Percentiles rank a stretch among this genome's conserved stretches.
phyloP scores from a whole-genome alignment of 805 yeast genomes.

The Candida khao-thaluensis region DNA sequence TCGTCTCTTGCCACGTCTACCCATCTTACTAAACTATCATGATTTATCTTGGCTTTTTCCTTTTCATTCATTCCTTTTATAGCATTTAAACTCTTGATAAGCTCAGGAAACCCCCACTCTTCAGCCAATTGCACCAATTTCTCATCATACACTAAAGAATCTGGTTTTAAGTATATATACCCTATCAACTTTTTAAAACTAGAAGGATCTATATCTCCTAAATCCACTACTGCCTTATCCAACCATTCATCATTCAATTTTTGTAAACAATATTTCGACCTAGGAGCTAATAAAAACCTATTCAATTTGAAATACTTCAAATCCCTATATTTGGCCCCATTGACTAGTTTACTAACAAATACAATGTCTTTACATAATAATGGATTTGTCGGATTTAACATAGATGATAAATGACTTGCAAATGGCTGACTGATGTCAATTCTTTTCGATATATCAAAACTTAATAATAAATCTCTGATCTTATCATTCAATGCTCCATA shows the following conservation, averaged over 20 bases:
- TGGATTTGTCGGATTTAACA: conserved; percentile 28
- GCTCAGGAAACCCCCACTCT: conserved; percentile 30
- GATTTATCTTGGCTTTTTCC: conserved; percentile 28
- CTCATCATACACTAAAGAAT: conserved; percentile 23
- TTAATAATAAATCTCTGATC: conserved; percentile 56
- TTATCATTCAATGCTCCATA: conserved; percentile 74
- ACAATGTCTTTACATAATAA: conserved; percentile 33
- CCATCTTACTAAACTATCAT: conserved; percentile 29
- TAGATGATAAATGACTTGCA: conserved; percentile 62
- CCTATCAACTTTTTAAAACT: conserved; percentile 26
- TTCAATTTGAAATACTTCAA: conserved; percentile 21
- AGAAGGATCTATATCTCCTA: conserved; percentile 20
- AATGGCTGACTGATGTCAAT: conserved; percentile 70
- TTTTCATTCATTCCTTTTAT: conserved; percentile 17
- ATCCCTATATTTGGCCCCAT: conserved; percentile 16
- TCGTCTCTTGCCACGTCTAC: conserved; percentile 36
- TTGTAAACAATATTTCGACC: conserved; percentile 26
- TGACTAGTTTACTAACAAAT: conserved; percentile 22
- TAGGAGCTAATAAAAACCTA: conserved; percentile 35
- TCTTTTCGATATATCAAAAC: conserved; percentile 65
- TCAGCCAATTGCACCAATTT: conserved; percentile 18
- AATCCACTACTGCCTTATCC: conserved; percentile 7
- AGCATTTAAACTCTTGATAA: conserved; percentile 30
- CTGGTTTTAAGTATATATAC: conserved; percentile 34
- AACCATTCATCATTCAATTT: conserved; percentile 19